Base-by-base conservation (phyloP, 768 basidiomycete genomes). In the Tricholoma terreum region DNA sequence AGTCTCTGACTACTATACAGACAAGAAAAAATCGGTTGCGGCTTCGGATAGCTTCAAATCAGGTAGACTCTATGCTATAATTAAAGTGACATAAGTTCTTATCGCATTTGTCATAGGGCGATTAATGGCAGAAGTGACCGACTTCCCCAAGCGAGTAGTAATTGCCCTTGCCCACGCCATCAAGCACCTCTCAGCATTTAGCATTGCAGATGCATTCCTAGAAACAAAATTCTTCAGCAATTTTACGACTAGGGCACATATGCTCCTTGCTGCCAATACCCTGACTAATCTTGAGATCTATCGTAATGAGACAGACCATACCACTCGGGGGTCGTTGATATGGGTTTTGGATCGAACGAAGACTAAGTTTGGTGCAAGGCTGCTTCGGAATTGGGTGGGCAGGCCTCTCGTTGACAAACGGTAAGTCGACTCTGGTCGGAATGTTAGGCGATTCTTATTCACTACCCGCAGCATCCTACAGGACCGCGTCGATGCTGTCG, bases 281-380 rank as follows among this genome's bases (percentile, higher is more conserved):
- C 72, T 98, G 10, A 80, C 81, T 11, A 98, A 97, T 67, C 71
- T 96, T 73, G 95, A 98, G 70, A 85, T 99, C n/a, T 95, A 92
- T 69, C 82, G 85, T 33, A 98, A 98, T 63, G 88, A 90, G 66
- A 93, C 92, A 0, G 89, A 97, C 67, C 82, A 81, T 54, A 84
- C 81, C 10, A 75, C 80, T 17, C 80, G 73, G 56, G 95, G 94
- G 4, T 90, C 92, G 50, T 73, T 99, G 46, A 75, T 97, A 59
- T 90, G 87, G 83, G 80, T 95, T 6, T 76, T 99, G 52, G 91
- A 98, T 74, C 83, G 83, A 57, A 96, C 94, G 31, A 83, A 84
- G 61, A 98, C 96, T 2, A 85, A 82, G 61, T 97, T 97, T 77
- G 96, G 96, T 11, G 84, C 90, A 17, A 79, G 96, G 53, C 72